These are phyloP conservation scores for Kalmusia sp. DNA, from an alignment of 2,329 filamentous ascomycete species.

Conservation along the genomic window DNA sequence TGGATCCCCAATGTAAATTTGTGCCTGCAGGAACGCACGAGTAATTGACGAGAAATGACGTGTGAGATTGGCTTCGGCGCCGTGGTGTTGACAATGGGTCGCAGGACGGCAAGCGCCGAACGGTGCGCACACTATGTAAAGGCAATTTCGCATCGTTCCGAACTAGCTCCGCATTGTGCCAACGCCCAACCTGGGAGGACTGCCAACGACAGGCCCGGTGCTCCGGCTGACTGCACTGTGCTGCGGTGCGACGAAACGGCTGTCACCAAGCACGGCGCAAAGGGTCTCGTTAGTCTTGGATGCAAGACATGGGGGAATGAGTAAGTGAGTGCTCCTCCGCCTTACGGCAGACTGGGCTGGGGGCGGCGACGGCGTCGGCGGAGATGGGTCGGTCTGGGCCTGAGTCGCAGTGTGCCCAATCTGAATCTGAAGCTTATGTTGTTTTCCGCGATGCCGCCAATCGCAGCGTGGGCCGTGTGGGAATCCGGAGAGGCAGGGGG, in stretches of 20 bases:
- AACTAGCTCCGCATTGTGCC: not conserved
- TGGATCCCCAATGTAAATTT: not conserved
- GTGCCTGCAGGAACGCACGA: not conserved
- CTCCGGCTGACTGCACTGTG: slow-evolving; percentile 4
- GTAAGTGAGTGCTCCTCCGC: too few relatives aligned
- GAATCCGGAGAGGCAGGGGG: slow-evolving; percentile 4
- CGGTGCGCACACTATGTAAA: not conserved
- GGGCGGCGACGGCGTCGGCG: too few relatives aligned
- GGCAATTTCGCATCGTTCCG: not conserved
- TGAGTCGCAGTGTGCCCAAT: not conserved
- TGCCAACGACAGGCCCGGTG: not conserved
- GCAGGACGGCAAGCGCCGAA: not conserved
- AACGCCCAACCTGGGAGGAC: not conserved
- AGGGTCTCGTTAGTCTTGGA: not conserved
- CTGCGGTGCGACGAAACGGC: not conserved
- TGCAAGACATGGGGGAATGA: not conserved
- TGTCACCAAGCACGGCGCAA: not conserved
- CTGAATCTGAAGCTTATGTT: not conserved
- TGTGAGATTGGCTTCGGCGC: not conserved
- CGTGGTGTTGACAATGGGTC: not conserved
- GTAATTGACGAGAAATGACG: not conserved
- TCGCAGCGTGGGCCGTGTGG: not conserved
- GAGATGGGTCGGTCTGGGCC: not conserved
- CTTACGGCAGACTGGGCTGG: not conserved
- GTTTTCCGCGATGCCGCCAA: not conserved